Evolutionary conservation across 1,139 yeast species (phyloP).

Genomic region (Tardiomyces blankii): DNA sequence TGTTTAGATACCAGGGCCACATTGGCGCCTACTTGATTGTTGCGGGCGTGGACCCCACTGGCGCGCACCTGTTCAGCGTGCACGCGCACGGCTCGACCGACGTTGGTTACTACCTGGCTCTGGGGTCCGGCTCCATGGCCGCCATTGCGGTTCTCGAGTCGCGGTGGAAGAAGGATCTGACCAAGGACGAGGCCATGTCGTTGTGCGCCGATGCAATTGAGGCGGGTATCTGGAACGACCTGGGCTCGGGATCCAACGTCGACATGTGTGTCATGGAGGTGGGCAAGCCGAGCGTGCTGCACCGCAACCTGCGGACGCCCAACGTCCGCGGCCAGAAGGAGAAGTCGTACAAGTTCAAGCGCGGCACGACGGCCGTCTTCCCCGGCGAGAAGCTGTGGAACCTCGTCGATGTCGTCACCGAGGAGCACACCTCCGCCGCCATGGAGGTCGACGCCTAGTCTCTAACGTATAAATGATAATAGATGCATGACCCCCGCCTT

Average conservation of each 20-base stretch:
- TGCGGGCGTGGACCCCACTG: conserved; percentile 96
- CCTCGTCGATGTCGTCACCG: conserved; percentile 55
- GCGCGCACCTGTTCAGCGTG: conserved; percentile 82
- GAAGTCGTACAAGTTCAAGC: conserved; percentile 67
- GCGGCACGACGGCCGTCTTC: conserved; percentile 80
- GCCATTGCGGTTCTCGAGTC: conserved; percentile 97
- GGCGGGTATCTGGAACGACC: conserved; percentile 98
- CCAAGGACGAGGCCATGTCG: conserved; percentile 78
- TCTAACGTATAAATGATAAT: too few species aligned
- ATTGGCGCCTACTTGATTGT: conserved; percentile 94
- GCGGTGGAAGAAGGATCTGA: conserved; percentile 67
- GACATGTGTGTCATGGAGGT: conserved; percentile 94
- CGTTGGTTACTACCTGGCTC: conserved; percentile 81
- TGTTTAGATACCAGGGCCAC: conserved; percentile 94
- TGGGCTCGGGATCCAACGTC: conserved; percentile 97
- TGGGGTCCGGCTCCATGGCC: conserved; percentile 97
- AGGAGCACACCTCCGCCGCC: conserved; percentile 37
- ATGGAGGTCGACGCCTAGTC: conserved; percentile 65
- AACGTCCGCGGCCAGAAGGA: conserved; percentile 77
- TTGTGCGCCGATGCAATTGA: conserved; percentile 89
- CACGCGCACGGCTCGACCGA: conserved; percentile 99
- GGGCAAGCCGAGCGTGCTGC: conserved; percentile 65
- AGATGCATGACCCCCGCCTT: too few species aligned
- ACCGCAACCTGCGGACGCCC: conserved; percentile 85
- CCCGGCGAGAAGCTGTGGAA: conserved; percentile 54